Percentiles rank a stretch among this genome's conserved stretches.
Evolutionary conservation across 2,329 filamentous ascomycete species (phyloP).

Genomic region (Hypoxylon sp.): DNA sequence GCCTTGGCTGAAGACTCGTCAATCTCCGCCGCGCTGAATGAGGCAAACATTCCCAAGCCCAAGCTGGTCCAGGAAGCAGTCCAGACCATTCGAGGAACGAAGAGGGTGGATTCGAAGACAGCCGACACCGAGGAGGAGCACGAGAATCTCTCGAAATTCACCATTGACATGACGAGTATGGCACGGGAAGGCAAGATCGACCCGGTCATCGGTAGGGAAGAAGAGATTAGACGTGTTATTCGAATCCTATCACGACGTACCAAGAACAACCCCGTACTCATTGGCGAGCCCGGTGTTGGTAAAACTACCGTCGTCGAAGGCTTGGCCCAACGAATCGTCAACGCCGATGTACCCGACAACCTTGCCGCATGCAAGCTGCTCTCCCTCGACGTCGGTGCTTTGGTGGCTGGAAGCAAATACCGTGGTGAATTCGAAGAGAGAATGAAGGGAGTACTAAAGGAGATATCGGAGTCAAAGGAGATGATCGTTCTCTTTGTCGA

Average conservation of each 20-base stretch:
- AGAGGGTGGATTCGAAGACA: conserved; percentile 93
- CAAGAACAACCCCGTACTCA: conserved; percentile 98
- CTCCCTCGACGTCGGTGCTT: conserved; percentile 92
- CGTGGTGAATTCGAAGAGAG: conserved; percentile 98
- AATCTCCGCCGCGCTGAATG: conserved; percentile 80
- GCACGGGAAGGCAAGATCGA: conserved; percentile 98
- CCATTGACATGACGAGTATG: conserved; percentile 97
- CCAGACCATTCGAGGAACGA: conserved; percentile 89
- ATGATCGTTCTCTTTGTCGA: conserved; percentile 99
- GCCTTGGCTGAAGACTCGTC: conserved; percentile 82
- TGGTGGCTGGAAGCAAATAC: conserved; percentile 98
- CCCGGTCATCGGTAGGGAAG: conserved; percentile 95
- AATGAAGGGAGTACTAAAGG: conserved; percentile 99
- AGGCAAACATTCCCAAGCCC: conserved; percentile 89
- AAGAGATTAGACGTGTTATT: conserved; percentile 92
- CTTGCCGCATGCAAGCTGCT: conserved; percentile 93
- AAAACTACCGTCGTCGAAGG: conserved; percentile 99
- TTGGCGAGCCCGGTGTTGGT: conserved; percentile 97
- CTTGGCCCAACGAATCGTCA: conserved; percentile 93
- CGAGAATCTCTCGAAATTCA: conserved; percentile 97
- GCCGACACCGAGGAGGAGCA: conserved; percentile 93
- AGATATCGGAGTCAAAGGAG: conserved; percentile 93
- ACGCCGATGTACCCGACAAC: conserved; percentile 95
- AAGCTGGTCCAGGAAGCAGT: conserved; percentile 94
- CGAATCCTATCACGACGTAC: conserved; percentile 92